Evolutionary conservation across 2,329 filamentous ascomycete species (phyloP).

Genomic region (Chrysosporium queenslandicum): DNA sequence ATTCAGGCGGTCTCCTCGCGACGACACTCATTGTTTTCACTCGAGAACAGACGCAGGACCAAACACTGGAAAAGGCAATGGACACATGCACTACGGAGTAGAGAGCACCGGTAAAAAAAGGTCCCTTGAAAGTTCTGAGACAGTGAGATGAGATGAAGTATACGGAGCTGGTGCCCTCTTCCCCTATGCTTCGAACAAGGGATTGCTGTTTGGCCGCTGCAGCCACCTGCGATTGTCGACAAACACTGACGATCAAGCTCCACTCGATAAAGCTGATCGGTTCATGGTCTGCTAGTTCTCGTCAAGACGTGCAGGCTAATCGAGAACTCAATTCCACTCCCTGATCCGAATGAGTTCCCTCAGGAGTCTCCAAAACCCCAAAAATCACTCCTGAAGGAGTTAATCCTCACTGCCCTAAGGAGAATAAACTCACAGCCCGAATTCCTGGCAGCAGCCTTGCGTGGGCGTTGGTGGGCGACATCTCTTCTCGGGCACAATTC

Average conservation of each 20-base stretch:
- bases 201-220: neutral
- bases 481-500: neutral
- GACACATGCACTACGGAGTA: too few relatives aligned
- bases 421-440: too few relatives aligned
- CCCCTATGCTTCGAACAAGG: neutral
- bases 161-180: neutral
- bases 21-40: slow-evolving; percentile 30
- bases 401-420: too few relatives aligned
- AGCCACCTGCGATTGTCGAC: neutral
- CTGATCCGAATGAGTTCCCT: neutral
- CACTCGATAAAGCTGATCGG: slow-evolving; percentile 12
- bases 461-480: neutral
- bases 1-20: slow-evolving; percentile 30
- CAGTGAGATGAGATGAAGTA: neutral
- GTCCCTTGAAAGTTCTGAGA: neutral
- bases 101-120: neutral
- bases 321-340: neutral
- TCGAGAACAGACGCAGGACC: neutral
- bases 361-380: neutral
- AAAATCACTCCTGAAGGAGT: neutral
- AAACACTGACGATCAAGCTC: slow-evolving; percentile 16
- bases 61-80: neutral
- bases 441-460: neutral
- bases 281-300: neutral
- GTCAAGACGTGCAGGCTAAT: neutral